Conservation (phyloP, 2,329 filamentous ascomycete genomes). For the Epichloe sylvatica region DNA sequence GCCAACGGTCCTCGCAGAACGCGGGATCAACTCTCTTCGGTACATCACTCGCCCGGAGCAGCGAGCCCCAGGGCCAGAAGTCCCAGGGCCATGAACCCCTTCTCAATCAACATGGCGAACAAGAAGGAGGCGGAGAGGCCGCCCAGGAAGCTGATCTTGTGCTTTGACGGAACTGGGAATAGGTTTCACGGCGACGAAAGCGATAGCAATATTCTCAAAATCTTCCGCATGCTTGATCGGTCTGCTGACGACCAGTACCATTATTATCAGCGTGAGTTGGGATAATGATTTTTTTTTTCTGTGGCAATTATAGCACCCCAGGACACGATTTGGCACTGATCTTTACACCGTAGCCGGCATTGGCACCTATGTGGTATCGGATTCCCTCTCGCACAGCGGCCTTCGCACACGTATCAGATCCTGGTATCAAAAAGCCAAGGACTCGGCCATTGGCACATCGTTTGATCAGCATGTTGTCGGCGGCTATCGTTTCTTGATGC, state of each 20-base stretch:
- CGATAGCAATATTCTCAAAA: slow-evolving; percentile 54
- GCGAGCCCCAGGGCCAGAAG: neutral
- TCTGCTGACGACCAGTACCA: slow-evolving; percentile 47
- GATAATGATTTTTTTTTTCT: neutral
- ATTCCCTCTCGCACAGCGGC: slow-evolving; percentile 43
- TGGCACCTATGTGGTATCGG: slow-evolving; percentile 55
- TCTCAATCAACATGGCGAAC: neutral
- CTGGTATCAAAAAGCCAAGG: slow-evolving; percentile 60
- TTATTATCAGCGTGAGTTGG: slow-evolving; percentile 46
- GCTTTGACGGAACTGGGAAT: slow-evolving; percentile 51
- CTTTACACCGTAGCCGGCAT: slow-evolving; percentile 41
- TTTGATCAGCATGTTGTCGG: slow-evolving; percentile 76
- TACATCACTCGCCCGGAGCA: neutral
- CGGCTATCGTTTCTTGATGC: slow-evolving; percentile 68
- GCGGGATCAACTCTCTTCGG: neutral
- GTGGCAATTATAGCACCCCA: neutral
- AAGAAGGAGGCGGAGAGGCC: neutral
- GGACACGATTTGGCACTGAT: neutral
- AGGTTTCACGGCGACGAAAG: slow-evolving; percentile 50
- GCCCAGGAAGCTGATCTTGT: slow-evolving; percentile 39
- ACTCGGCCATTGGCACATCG: slow-evolving; percentile 65
- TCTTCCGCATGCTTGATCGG: slow-evolving; percentile 55
- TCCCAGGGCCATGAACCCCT: slow-evolving; percentile 1
- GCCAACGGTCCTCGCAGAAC: neutral
- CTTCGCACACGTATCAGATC: slow-evolving; percentile 43